A percentile compares a stretch with the other conserved stretches of the same genome.
These are phyloP conservation scores for Erodium texanum DNA, from an alignment of 441 rosid genomes.

Conservation along the genomic window DNA sequence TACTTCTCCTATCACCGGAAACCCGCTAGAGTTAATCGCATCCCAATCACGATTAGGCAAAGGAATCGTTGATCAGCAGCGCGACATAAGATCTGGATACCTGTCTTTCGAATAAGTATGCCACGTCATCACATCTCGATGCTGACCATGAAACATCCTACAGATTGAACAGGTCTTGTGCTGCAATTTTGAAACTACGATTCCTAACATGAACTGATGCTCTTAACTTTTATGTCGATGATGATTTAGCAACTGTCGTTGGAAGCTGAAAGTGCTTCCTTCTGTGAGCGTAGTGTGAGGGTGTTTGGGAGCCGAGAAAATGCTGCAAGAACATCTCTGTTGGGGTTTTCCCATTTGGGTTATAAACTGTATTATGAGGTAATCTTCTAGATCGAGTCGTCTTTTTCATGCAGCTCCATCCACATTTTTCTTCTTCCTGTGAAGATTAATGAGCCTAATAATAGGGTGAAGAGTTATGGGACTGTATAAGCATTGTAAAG, in stretches of 20 bases:
- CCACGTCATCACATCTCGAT: no score
- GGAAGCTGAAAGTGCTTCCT: background rate
- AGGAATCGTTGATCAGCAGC: constrained; percentile 62
- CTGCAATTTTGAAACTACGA: no score
- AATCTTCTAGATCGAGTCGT: background rate
- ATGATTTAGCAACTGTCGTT: no score
- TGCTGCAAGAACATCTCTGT: no score
- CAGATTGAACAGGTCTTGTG: constrained; percentile 6
- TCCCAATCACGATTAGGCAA: constrained; percentile 44
- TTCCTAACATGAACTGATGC: no score
- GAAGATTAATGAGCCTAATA: background rate
- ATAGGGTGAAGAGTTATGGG: no score
- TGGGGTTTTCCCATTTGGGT: no score
- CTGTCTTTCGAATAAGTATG: constrained; percentile 49
- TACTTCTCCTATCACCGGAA: constrained; percentile 50
- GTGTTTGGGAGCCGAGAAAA: background rate
- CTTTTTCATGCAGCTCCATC: no score
- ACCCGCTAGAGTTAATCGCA: constrained; percentile 44
- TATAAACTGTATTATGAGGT: background rate
- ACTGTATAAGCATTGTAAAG: background rate
- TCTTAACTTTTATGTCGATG: no score
- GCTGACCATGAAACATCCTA: no score
- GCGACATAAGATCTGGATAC: constrained; percentile 60
- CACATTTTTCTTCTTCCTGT: background rate
- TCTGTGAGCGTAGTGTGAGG: no score